Percentiles rank a stretch among this genome's conserved stretches.
phyloP scores from a whole-genome alignment of 108 stramenopile species.

The Nannochloropsis oceanica region DNA sequence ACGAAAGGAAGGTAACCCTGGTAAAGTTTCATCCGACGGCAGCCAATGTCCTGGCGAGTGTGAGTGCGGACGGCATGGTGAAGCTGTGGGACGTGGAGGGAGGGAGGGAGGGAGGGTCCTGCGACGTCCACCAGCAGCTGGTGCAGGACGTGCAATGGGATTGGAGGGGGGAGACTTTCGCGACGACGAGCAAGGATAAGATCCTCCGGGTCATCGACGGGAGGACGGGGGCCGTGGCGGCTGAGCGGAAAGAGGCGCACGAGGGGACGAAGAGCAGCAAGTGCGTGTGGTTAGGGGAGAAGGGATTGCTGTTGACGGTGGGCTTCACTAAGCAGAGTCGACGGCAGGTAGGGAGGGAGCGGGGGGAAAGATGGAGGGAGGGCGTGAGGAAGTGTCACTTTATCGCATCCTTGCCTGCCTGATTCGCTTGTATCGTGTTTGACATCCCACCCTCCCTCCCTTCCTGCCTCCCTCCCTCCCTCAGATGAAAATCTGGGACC shows the following conservation, averaged over 20 bases:
- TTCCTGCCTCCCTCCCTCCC: no score
- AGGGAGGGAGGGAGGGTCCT: conserved; percentile 45
- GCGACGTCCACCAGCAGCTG: conserved; percentile 56
- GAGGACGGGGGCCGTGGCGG: conserved; percentile 44
- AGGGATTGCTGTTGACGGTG: conserved; percentile 69
- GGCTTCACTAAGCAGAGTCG: conserved; percentile 74
- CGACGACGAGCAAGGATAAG: conserved; percentile 89
- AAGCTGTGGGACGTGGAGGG: conserved; percentile 94
- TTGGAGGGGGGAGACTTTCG: conserved; percentile 64
- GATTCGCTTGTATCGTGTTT: no score
- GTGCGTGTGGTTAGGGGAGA: conserved; percentile 61
- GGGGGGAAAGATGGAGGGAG: background rate
- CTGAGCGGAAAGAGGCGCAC: conserved; percentile 47
- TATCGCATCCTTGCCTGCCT: no score
- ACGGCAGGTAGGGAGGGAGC: conserved; percentile 46
- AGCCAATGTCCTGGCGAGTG: conserved; percentile 64
- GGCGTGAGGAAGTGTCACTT: no score
- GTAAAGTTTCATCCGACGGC: conserved; percentile 84
- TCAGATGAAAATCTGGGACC: conserved; percentile 92
- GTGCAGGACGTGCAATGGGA: conserved; percentile 95
- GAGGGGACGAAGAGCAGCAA: conserved; percentile 85
- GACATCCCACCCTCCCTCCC: background rate
- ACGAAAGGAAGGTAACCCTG: conserved; percentile 80
- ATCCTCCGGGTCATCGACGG: conserved; percentile 70
- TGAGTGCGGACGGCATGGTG: conserved; percentile 65